Percentiles rank a stretch among this genome's conserved stretches.
Evolutionary conservation across 2,329 filamentous ascomycete genomes (phyloP).

Genomic region (Penicillium polonicum): DNA sequence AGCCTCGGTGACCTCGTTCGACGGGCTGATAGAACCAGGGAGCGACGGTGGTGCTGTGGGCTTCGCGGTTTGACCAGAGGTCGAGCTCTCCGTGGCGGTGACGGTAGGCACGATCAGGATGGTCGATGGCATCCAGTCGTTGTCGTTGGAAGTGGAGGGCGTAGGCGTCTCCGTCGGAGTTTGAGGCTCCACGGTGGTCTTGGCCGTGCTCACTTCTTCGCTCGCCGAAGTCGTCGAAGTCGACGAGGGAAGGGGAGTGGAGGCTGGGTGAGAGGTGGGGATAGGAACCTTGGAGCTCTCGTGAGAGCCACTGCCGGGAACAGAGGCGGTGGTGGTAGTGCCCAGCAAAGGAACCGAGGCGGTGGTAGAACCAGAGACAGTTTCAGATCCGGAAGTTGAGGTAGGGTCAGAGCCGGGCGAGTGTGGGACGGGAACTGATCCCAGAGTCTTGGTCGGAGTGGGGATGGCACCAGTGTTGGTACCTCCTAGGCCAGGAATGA

Average conservation of each 20-base stretch:
- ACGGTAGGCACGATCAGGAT: constrained; percentile 20
- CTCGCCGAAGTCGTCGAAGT: constrained; percentile 26
- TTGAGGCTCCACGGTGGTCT: constrained; percentile 30
- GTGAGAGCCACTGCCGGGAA: constrained; percentile 11
- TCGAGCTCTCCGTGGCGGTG: constrained; percentile 10
- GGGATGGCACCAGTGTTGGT: constrained; percentile 11
- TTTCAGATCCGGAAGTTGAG: constrained; percentile 4
- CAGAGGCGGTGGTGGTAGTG: constrained; percentile 8
- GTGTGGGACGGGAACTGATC: constrained; percentile 20
- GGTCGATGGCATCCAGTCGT: constrained; percentile 24
- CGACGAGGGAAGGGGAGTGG: constrained; percentile 45
- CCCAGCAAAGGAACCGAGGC: constrained; percentile 1
- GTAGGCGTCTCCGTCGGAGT: constrained; percentile 24
- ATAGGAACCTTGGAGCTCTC: constrained; percentile 10
- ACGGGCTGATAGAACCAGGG: constrained; percentile 73
- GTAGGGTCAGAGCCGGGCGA: constrained; percentile 6
- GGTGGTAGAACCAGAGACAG: constrained; percentile 7
- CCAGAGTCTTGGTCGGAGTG: constrained; percentile 15
- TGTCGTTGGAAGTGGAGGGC: constrained; percentile 23
- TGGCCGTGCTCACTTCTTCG: constrained; percentile 26
- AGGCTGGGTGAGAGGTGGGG: constrained; percentile 15
- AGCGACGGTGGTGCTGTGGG: constrained; percentile 63
- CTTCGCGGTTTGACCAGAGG: constrained; percentile 40
- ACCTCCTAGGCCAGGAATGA: constrained; percentile 14
- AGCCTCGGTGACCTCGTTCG: constrained; percentile 54